phyloP scores from a whole-genome alignment of 768 basidiomycete genomes.

The Hemileccinum rubropunctum region DNA sequence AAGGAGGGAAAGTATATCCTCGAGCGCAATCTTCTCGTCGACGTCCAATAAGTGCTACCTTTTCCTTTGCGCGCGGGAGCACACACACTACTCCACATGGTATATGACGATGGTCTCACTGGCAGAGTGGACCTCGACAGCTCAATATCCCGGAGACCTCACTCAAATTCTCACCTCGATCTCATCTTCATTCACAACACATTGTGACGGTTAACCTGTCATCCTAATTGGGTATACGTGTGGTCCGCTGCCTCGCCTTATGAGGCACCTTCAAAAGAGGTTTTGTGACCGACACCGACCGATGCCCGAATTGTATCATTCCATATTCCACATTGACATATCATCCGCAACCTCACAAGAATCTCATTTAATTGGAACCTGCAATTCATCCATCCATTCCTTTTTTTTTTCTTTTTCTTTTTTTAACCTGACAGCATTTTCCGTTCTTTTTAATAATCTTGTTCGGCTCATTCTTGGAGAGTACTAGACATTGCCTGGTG shows the following conservation, averaged over 20 bases:
- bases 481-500: constrained; percentile 11
- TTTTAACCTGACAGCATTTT: neutral
- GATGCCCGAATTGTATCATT: constrained; percentile 20
- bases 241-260: constrained; percentile 8
- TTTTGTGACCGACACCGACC: constrained; percentile 7
- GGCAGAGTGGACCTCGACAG: constrained; percentile 15
- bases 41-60: constrained; percentile 63
- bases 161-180: constrained; percentile 11
- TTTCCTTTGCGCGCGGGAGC: neutral
- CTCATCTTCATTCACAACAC: constrained; percentile 16
- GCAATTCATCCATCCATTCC: constrained; percentile 1
- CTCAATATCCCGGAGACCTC: constrained; percentile 5
- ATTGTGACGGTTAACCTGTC: constrained; percentile 22
- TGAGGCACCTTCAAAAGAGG: constrained; percentile 8
- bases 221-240: constrained; percentile 23
- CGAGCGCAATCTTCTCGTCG: constrained; percentile 85
- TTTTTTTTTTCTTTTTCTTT: neutral
- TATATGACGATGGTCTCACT: constrained; percentile 14
- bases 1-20: constrained; percentile 99
- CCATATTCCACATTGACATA: constrained; percentile 17
- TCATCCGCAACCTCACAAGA: constrained; percentile 14
- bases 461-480: constrained; percentile 11
- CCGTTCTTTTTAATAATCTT: constrained; percentile 7
- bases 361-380: constrained; percentile 20
- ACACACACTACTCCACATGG: constrained; percentile 5